Conservation (phyloP, 345 rosid species). For the Zanthoxylum bungeanum region DNA sequence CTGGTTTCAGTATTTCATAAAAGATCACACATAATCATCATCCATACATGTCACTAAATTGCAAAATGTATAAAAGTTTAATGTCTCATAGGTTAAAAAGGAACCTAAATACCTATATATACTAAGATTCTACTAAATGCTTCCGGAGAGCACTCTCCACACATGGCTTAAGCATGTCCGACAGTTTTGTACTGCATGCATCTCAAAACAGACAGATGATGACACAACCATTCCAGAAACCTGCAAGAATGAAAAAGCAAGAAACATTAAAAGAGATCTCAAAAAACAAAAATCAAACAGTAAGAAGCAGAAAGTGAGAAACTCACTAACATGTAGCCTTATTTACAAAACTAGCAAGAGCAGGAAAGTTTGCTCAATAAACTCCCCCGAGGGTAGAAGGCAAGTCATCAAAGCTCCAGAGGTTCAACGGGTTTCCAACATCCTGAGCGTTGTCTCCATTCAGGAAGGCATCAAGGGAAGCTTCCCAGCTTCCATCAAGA, state of each 20-base stretch:
- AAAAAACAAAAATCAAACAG: slow-evolving; percentile 10
- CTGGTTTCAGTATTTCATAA: slow-evolving; percentile 16
- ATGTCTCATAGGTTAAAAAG: slow-evolving; percentile 12
- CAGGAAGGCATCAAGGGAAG: slow-evolving; percentile 62
- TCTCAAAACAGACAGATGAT: slow-evolving; percentile 26
- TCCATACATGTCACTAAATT: slow-evolving; percentile 27
- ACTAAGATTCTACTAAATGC: slow-evolving; percentile 15
- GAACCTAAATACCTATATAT: slow-evolving; percentile 22
- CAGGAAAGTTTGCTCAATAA: slow-evolving; percentile 37
- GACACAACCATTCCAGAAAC: slow-evolving; percentile 40
- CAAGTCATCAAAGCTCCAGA: slow-evolving; percentile 84
- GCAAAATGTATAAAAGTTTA: slow-evolving; percentile 18
- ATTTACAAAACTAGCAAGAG: slow-evolving; percentile 52
- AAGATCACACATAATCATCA: slow-evolving; percentile 23
- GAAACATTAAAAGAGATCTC: background rate
- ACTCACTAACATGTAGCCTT: slow-evolving; percentile 64
- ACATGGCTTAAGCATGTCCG: slow-evolving; percentile 30
- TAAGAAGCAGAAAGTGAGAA: slow-evolving; percentile 14
- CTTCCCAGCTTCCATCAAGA: slow-evolving; percentile 66
- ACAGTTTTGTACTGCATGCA: slow-evolving; percentile 26
- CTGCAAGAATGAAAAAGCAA: slow-evolving; percentile 5
- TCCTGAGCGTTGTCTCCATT: slow-evolving; percentile 55
- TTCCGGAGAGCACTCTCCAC: slow-evolving; percentile 20
- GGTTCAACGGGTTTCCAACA: slow-evolving; percentile 48
- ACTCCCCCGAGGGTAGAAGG: slow-evolving; percentile 47